Base-by-base conservation (phyloP, 805 yeast species). In the Candida glaebosa region DNA sequence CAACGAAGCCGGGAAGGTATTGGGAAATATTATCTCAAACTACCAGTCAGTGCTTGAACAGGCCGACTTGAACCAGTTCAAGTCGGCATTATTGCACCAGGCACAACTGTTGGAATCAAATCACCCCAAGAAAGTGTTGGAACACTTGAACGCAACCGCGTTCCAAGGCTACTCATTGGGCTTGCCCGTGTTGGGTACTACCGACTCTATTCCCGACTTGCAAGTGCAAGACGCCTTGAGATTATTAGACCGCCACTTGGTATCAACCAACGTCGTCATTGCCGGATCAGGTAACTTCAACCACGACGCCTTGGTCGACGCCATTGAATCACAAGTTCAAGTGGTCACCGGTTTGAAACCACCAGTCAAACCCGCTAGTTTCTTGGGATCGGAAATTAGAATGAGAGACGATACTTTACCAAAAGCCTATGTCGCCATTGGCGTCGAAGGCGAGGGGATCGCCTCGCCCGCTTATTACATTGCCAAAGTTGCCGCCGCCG, bases 371-470 rank as follows among this genome's bases (percentile, higher is more conserved):
- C 70, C 78, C 41, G 78, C 86, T 46, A 61, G 79, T 42, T 86
- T 85, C 78, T 75, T 86, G 62, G 95, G 95, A 63, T 84, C 93
- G 36, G 95, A 86, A 62, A 82, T 84, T 51, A 81, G 90, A 78
- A 70, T 84, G 71, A 83, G 95, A 80, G 95, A 86, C 61, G 95
- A 86, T 67, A 86, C 88, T 54, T 62, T 83, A 58, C 87, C 91
- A 60, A 77, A 79, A 61, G 93, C 91, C 43, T 83, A 84, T 75
- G 75, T 84, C 55, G 67, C 89, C 41, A 73, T 86, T 56, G 88
- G 89, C 44, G 91, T 76, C 42, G 73, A 78, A 58, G 87, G 88
- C 70, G 90, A 84, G 67, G 70, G 82, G 34, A 46, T 74, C 37
- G 57, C 59, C 46, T 81, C 90, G 43, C 79, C 82, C 51, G 77